Conservation (phyloP, 176 grass and related monocot species). For the Poa pratensis region DNA sequence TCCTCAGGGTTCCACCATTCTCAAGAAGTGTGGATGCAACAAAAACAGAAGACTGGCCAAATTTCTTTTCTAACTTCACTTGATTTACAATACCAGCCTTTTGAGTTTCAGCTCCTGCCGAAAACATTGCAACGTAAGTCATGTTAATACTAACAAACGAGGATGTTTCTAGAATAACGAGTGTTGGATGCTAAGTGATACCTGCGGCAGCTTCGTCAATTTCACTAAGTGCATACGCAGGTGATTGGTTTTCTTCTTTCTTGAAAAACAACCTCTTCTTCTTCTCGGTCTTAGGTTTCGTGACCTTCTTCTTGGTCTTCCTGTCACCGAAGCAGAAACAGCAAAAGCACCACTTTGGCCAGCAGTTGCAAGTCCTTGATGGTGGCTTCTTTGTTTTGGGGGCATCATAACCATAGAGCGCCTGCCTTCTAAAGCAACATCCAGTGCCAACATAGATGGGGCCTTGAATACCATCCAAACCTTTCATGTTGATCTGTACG, state of each 20-base stretch:
- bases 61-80: conserved; percentile 27
- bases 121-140: not conserved
- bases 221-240: conserved; percentile 21
- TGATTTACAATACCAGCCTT: conserved; percentile 27
- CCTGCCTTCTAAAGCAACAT: conserved; percentile 92
- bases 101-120: conserved; percentile 16
- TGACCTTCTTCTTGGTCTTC: conserved; percentile 67
- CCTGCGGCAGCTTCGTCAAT: conserved; percentile 15
- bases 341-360: conserved; percentile 30
- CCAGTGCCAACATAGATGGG: conserved; percentile 91
- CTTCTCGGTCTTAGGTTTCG: conserved; percentile 5
- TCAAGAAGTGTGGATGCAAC: conserved; percentile 80
- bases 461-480: conserved; percentile 95
- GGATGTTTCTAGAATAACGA: not conserved
- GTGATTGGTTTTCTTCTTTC: conserved; percentile 22
- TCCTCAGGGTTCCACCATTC: conserved; percentile 32
- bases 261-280: conserved; percentile 29
- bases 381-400: conserved; percentile 34
- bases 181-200: not conserved
- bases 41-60: conserved; percentile 89
- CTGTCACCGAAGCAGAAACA: conserved; percentile 67
- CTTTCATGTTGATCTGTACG: conserved; percentile 92
- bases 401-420: conserved; percentile 90
- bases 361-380: conserved; percentile 32
- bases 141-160: not conserved